Percentiles rank a stretch among this genome's conserved stretches.
These are phyloP conservation scores for Penicillium sp. DNA, from an alignment of 2,329 filamentous ascomycete species.

Conservation along the genomic window DNA sequence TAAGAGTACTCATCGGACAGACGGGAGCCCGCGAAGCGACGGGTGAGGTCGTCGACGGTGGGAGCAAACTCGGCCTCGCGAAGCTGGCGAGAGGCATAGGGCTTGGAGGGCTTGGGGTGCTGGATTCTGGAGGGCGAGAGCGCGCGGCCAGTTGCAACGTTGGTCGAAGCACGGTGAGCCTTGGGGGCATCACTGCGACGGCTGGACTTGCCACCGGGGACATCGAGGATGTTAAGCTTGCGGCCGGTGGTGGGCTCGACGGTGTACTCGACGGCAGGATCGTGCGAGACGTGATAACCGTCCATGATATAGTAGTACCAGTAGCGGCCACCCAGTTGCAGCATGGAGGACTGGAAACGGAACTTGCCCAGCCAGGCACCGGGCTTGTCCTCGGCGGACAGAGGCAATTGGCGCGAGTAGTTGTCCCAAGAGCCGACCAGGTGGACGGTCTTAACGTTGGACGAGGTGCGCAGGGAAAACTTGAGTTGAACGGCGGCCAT, in stretches of 20 bases:
- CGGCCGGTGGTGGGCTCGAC: conserved; percentile 96
- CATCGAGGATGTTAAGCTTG: conserved; percentile 96
- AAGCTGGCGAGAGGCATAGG: conserved; percentile 85
- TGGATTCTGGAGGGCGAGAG: conserved; percentile 87
- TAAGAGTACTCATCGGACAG: conserved; percentile 73
- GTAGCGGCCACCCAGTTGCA: conserved; percentile 89
- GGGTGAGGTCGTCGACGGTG: conserved; percentile 77
- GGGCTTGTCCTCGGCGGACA: conserved; percentile 88
- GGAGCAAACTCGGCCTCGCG: conserved; percentile 80
- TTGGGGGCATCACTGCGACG: conserved; percentile 34
- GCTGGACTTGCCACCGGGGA: conserved; percentile 64
- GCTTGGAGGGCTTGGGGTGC: conserved; percentile 86
- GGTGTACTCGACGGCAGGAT: conserved; percentile 85
- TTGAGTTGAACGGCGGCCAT: conserved; percentile 94
- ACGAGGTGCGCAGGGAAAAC: conserved; percentile 93
- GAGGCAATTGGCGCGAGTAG: conserved; percentile 91
- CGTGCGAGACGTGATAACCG: conserved; percentile 96
- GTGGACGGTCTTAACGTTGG: conserved; percentile 96
- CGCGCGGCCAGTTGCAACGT: conserved; percentile 85
- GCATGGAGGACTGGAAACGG: conserved; percentile 85
- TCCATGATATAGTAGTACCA: conserved; percentile 99
- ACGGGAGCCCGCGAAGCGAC: conserved; percentile 73
- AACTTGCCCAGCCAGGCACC: conserved; percentile 96
- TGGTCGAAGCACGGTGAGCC: conserved; percentile 56
- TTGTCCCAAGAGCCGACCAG: conserved; percentile 98